Percentiles rank a stretch among this genome's conserved stretches.
Conservation (phyloP, 2,329 filamentous ascomycete genomes). For the Macrophomina phaseolina region DNA sequence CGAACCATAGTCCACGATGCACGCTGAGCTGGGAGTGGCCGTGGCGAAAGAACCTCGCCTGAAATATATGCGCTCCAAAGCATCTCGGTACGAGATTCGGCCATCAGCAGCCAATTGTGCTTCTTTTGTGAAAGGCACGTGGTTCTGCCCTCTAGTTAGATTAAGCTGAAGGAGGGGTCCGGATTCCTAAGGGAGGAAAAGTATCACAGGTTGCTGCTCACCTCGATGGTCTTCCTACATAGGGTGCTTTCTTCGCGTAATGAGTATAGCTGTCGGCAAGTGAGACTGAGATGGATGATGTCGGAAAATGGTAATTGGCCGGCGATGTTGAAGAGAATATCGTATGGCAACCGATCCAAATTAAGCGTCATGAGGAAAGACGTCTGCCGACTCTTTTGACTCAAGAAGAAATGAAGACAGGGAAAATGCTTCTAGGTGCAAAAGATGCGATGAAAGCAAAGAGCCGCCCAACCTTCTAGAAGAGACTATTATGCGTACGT, state of each 20-base stretch:
- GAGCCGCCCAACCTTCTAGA: background rate
- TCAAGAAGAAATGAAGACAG: background rate
- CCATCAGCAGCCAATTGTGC: conserved; percentile 44
- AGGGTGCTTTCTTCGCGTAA: conserved; percentile 62
- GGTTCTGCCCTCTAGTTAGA: conserved; percentile 41
- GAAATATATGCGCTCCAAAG: conserved; percentile 66
- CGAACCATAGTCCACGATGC: conserved; percentile 64
- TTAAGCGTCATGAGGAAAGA: conserved; percentile 36
- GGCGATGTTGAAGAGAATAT: conserved; percentile 67
- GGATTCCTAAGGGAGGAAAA: background rate
- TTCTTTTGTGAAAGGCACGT: conserved; percentile 52
- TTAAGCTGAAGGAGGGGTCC: background rate
- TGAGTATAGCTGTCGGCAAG: conserved; percentile 58
- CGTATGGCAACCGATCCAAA: conserved; percentile 63
- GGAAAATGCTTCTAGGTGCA: background rate
- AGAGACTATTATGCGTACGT: background rate
- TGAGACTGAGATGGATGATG: conserved; percentile 58
- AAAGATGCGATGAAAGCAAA: background rate
- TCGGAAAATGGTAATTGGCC: conserved; percentile 31
- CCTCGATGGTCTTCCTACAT: conserved; percentile 64
- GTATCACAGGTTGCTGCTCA: conserved; percentile 42
- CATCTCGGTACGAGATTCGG: conserved; percentile 55
- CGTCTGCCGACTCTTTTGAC: background rate
- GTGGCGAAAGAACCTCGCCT: conserved; percentile 64
- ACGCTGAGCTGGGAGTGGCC: conserved; percentile 67